Conservation (phyloP, 2,329 filamentous ascomycete genomes). For the Diaporthe destruens region DNA sequence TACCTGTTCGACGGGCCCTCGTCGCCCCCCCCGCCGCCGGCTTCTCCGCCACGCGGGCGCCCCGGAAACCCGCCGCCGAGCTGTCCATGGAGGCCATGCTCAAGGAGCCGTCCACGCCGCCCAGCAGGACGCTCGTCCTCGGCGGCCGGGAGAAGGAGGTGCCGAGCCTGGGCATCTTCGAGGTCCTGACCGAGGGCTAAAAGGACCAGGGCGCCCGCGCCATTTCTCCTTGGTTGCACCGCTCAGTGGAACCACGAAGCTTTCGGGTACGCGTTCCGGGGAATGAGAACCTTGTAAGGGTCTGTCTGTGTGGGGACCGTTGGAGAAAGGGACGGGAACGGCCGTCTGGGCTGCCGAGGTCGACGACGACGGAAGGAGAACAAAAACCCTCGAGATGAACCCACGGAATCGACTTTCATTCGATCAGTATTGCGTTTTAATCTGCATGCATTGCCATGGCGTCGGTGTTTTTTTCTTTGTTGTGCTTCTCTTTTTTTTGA, state of each 20-base stretch:
- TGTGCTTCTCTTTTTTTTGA: background rate
- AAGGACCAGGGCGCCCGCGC: no score
- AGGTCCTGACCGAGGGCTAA: conserved; percentile 40
- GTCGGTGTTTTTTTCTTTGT: conserved; percentile 25
- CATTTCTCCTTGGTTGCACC: no score
- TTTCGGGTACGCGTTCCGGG: background rate
- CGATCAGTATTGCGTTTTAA: conserved; percentile 32
- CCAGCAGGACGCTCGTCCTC: conserved; percentile 28
- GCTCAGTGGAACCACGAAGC: no score
- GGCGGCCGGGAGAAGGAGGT: conserved; percentile 35
- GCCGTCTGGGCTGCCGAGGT: background rate
- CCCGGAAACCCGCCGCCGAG: background rate
- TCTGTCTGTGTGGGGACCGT: background rate
- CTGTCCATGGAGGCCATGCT: conserved; percentile 39
- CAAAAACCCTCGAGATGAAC: background rate
- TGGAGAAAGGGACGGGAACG: background rate
- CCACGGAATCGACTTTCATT: conserved; percentile 14
- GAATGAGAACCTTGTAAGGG: background rate
- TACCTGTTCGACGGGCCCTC: conserved; percentile 36
- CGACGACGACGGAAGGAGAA: background rate
- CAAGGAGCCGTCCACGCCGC: conserved; percentile 36
- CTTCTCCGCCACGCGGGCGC: background rate
- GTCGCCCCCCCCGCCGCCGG: background rate
- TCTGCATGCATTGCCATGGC: conserved; percentile 38
- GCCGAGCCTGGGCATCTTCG: conserved; percentile 39